Conservation (phyloP, 1,139 yeast genomes). For the Geotrichum cucujoidarum region DNA sequence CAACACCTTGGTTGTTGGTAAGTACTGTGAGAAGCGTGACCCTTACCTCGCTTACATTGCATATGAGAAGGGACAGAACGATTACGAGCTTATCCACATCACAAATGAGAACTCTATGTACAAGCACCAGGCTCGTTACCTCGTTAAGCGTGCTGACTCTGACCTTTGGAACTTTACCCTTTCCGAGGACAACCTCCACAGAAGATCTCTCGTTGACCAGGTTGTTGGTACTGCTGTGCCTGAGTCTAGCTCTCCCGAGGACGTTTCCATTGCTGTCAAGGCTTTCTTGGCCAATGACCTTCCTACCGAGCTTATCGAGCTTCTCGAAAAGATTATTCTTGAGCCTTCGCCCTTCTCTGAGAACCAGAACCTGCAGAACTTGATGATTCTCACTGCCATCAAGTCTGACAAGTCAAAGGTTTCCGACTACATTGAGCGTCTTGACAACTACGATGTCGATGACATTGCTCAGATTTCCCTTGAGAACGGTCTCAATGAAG, state of each 20-base stretch:
- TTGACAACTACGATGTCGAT: conserved; percentile 85
- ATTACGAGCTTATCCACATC: conserved; percentile 79
- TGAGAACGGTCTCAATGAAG: conserved; percentile 84
- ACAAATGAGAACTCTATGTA: conserved; percentile 97
- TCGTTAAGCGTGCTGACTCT: conserved; percentile 77
- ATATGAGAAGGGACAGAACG: conserved; percentile 90
- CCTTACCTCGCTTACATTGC: conserved; percentile 97
- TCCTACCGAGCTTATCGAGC: conserved; percentile 79
- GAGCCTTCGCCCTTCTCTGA: conserved; percentile 97
- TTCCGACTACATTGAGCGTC: conserved; percentile 73
- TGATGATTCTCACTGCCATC: conserved; percentile 87
- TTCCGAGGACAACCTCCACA: conserved; percentile 68
- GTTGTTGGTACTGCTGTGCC: conserved; percentile 96
- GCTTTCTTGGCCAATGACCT: conserved; percentile 95
- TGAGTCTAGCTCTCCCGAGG: conserved; percentile 91
- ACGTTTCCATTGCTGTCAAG: conserved; percentile 90
- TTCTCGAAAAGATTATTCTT: conserved; percentile 87
- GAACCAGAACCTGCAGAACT: conserved; percentile 89
- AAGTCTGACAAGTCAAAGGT: conserved; percentile 91
- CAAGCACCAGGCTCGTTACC: conserved; percentile 97
- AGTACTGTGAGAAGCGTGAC: conserved; percentile 97
- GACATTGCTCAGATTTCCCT: conserved; percentile 92
- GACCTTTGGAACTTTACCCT: conserved; percentile 79
- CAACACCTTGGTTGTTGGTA: conserved; percentile 92
- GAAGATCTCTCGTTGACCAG: conserved; percentile 88